Evolutionary conservation across 177 flowering plant species (phyloP), one percentile per base, ranked within the genome.

Genomic region (Vitis hybrid): DNA sequence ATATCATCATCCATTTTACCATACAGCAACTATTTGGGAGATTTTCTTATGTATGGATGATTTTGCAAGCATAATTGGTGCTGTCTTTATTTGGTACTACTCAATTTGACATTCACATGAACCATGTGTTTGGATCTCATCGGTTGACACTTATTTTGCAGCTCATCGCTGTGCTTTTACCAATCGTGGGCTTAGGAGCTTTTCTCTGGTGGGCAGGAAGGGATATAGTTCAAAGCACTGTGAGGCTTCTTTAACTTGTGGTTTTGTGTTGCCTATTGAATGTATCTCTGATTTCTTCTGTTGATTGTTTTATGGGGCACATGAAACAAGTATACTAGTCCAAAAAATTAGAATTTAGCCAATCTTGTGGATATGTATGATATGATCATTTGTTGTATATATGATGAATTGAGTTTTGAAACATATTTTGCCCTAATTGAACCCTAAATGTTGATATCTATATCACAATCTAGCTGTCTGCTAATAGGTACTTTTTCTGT

Each of bases 201-300:
- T 91, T 92, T 69, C 79, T 92, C 9, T 94, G 98, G 97, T 92
- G 97, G 93, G 97, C 93, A 9, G 87, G 93, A 66, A 78, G 83
- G 54, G 95, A 92, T 81, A 87, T 91, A 11, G 75, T 94, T 73
- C 90, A 87, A 80, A 72, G 81, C 92, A 83, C 74, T 73, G 98
- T 94, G 73, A 87, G 97, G 64, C 73, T 76, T 66, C 65, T 69
- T 71, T 68, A 54, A 51, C 55, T 64, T 73, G 4, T 65, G 27
- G 18, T 65, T n/a, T 2, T 61, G 11, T 56, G 12, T 57, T 57
- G 14, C 11, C 13, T 53, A 21, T 35, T 10, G 58, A 14, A 53
- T 21, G 54, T 9, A 18, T 20, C 18, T n/a, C 49, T 11, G 20
- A 41, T 55, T 56, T 54, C 20, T 8, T 54, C 24, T 6, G 3